phyloP scores from a whole-genome alignment of 1,284 basidiomycete genomes.

The Fomitopsis betulina region DNA sequence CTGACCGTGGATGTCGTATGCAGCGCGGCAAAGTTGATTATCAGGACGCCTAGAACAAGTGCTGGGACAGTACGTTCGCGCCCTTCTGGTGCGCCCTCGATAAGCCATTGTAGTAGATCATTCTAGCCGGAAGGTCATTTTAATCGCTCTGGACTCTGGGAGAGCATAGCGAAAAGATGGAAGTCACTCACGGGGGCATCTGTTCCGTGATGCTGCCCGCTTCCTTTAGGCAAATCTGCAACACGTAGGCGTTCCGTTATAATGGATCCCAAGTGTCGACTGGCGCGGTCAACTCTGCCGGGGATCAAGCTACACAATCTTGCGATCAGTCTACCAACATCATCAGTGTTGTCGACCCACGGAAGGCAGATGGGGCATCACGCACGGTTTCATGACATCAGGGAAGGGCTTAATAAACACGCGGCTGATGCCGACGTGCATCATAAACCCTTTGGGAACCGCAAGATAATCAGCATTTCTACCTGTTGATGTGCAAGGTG shows the following conservation, averaged over 20 bases:
- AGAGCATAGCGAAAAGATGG: no score
- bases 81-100: conserved; percentile 30
- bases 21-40: conserved; percentile 40
- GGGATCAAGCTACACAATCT: background rate
- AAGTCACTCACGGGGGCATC: background rate
- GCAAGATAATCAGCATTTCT: conserved; percentile 30
- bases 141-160: no score
- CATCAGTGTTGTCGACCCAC: background rate
- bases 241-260: background rate
- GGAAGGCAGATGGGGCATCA: background rate
- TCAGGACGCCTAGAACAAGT: conserved; percentile 35
- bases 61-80: conserved; percentile 27
- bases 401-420: conserved; percentile 32
- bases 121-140: conserved; percentile 28
- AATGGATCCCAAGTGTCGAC: background rate
- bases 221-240: background rate
- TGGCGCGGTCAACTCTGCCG: background rate
- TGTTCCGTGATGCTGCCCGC: background rate
- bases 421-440: conserved; percentile 24
- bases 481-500: conserved; percentile 25
- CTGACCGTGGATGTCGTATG: conserved; percentile 38
- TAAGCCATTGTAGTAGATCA: conserved; percentile 43
- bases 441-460: conserved; percentile 29
- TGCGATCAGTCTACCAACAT: background rate
- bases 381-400: conserved; percentile 25